Evolutionary conservation across 176 grass and related monocot species (phyloP), one percentile per base, ranked within the genome.

Genomic region (Musa itinerans): DNA sequence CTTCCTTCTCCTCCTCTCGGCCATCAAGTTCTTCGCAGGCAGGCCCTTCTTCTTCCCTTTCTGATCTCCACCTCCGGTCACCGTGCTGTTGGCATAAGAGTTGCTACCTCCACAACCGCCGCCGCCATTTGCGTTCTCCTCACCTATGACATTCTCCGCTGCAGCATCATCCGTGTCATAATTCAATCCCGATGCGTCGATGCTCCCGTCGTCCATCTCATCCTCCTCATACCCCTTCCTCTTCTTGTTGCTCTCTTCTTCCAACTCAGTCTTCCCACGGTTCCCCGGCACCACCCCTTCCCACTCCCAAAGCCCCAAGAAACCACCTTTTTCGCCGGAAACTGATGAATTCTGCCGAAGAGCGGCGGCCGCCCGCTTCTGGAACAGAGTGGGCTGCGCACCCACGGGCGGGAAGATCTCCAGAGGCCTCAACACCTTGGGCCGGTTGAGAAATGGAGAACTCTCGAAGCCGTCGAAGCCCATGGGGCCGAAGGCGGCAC

Each of bases 11-110:
- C 96, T 82, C 69, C 96, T 89, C 82, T 99, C 96, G 2, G 96
- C 96, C 96, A 99, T 99, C 65, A 99, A 85, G 73, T 99, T 99
- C 82, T 99, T 99, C 34, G 96, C 96, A 1, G 96, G 96, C 70
- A 99, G n/a, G 11, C 96, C 91, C 84, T 95, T 95, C 85, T 71
- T 99, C 79, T 95, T 99, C 55, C 91, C 91, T 55, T 89, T 99
- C 51, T 86, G 83, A 43, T 89, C 95, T 54, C 71, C 84, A 27
- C 72, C 74, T 1, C 82, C 86, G 0, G 86, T 92, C 26, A 94
- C 84, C 61, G 86, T 81, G 77, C 90, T 94, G 85, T 89, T 91
- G 9, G 90, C 88, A 80, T 87, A 91, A 12, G 88, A 93, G 70
- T 88, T 88, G 76, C 87, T 96, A 13, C 80, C 89, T 43, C 34